Base-by-base conservation (phyloP, 257 asterid genomes). In the Nicotiana knightiana region DNA sequence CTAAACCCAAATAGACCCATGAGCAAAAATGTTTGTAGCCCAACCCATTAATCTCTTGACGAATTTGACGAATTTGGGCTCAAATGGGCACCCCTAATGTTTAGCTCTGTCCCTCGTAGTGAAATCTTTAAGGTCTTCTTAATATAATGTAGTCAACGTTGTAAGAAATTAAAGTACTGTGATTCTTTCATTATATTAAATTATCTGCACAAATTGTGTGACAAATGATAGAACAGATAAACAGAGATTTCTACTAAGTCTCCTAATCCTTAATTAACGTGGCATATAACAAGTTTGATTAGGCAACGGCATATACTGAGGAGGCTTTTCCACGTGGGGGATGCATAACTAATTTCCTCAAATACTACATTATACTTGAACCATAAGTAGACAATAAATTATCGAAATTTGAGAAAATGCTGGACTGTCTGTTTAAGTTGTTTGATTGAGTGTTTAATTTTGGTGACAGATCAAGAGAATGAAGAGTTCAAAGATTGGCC, bases 401-500 rank as follows among this genome's bases (percentile, higher is more conserved):
- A n/a, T 70, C n/a, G 21, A 70, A 70, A 70, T 70, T 70, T 43
- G 58, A 70, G 58, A 70, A 43, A 70, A 70, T 70, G 10, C 17
- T 70, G 35, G 21, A 4, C 3, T 39, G 35, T 70, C 35, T 67
- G 17, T 39, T 39, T 39, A 39, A 39, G 9, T 39, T 39, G 12
- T 37, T 54, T 13, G 6, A 54, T 54, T 43, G 11, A 43, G 0
- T 43, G 48, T 43, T 43, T 18, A 37, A 68, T 55, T n/a, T 11
- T 59, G 1, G 0, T 6, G 66, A 84, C 87, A 93, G 98, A 87
- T 89, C 89, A 88, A 28, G 63, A 63, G 79, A 88, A 82, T 58
- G 95, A 90, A 81, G 93, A 92, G 26, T 89, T 91, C 85, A 90
- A 84, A 58, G 93, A 89, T 83, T 95, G 98, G 97, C 92, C 99